Evolutionary conservation across 495 filamentous ascomycete species (phyloP).

Genomic region (Aspergillus egyptiacus): DNA sequence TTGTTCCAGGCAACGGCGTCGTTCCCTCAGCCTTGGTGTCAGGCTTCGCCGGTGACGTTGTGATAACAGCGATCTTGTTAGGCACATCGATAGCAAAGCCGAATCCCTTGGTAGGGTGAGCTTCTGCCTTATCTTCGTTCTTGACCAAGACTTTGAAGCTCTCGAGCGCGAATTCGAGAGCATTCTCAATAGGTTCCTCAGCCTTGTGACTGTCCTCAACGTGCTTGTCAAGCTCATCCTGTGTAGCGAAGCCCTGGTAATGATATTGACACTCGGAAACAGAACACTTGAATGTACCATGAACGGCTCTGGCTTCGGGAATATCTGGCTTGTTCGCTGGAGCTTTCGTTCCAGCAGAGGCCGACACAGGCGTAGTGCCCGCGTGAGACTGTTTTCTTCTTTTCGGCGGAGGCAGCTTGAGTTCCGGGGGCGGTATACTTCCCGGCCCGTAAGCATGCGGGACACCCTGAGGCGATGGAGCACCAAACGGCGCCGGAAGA

Average conservation of each 20-base stretch:
- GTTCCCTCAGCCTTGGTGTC: slow-evolving; percentile 31
- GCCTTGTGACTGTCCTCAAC: slow-evolving; percentile 42
- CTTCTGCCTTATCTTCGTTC: slow-evolving; percentile 30
- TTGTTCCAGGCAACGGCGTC: slow-evolving; percentile 35
- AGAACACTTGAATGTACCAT: slow-evolving; percentile 38
- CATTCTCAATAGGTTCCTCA: slow-evolving; percentile 42
- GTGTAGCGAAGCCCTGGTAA: slow-evolving; percentile 40
- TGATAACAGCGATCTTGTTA: slow-evolving; percentile 22
- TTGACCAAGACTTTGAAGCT: slow-evolving; percentile 36
- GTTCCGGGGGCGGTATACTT: slow-evolving; percentile 47
- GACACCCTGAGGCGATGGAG: slow-evolving; percentile 65
- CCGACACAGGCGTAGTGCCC: slow-evolving; percentile 26
- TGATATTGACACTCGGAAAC: slow-evolving; percentile 41
- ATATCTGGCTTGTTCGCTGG: slow-evolving; percentile 29
- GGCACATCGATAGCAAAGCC: slow-evolving; percentile 13
- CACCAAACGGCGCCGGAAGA: slow-evolving; percentile 58
- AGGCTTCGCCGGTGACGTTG: slow-evolving; percentile 33
- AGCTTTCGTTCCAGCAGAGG: slow-evolving; percentile 26
- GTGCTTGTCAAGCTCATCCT: slow-evolving; percentile 44
- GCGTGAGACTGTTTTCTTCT: slow-evolving; percentile 47
- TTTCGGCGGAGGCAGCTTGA: slow-evolving; percentile 59
- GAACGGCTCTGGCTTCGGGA: slow-evolving; percentile 28
- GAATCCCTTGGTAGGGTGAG: slow-evolving; percentile 21
- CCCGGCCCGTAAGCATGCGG: slow-evolving; percentile 49
- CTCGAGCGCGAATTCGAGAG: slow-evolving; percentile 42